Conservation (phyloP, 1,139 yeast species). For the Debaryomyces nepalensis region DNA sequence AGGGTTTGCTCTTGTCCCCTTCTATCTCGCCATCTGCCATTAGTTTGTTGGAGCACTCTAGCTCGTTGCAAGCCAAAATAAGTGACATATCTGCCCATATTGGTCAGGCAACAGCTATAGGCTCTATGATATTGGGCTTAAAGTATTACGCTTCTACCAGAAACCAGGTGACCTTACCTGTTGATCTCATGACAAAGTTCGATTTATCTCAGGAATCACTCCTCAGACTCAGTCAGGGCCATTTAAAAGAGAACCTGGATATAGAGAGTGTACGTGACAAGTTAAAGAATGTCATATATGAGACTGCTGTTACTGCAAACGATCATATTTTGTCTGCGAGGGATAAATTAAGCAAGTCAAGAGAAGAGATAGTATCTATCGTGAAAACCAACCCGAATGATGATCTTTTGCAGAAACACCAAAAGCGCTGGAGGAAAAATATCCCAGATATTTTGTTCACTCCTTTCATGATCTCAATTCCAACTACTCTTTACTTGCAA, state of each 20-base stretch:
- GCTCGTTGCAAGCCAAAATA: conserved; percentile 45
- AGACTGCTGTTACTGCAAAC: conserved; percentile 75
- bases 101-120: conserved; percentile 81
- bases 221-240: conserved; percentile 55
- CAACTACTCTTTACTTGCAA: conserved; percentile 64
- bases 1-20: conserved; percentile 64
- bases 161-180: conserved; percentile 63
- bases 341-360: conserved; percentile 48
- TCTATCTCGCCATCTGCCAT: conserved; percentile 61
- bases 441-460: conserved; percentile 70
- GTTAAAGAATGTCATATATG: conserved; percentile 66
- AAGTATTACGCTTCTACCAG: conserved; percentile 58
- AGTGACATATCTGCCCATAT: conserved; percentile 77
- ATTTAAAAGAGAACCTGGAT: conserved; percentile 30
- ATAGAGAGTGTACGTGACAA: conserved; percentile 37
- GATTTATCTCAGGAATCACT: conserved; percentile 69
- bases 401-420: conserved; percentile 34
- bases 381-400: conserved; percentile 32
- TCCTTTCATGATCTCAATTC: conserved; percentile 71
- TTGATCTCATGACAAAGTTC: conserved; percentile 58
- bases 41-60: conserved; percentile 51
- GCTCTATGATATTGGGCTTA: conserved; percentile 66
- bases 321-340: conserved; percentile 79
- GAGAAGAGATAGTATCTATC: conserved; percentile 35
- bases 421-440: conserved; percentile 46